Evolutionary conservation across 108 stramenopile genomes (phyloP), one percentile per base, ranked within the genome.

Genomic region (Discostella stelligeroides): DNA sequence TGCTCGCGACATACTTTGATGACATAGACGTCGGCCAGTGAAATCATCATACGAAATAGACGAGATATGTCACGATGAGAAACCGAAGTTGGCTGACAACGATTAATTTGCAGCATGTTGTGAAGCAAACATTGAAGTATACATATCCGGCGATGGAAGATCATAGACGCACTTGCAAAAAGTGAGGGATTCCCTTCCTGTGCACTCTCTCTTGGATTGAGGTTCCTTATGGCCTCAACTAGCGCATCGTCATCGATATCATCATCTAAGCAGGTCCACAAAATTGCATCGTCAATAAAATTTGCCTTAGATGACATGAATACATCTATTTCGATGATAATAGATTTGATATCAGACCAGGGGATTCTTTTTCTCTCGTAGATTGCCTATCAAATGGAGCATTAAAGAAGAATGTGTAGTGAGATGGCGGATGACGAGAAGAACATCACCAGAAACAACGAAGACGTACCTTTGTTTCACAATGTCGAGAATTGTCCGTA

Each of bases 191-290:
- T 34, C 15, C 1, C n/a, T 64, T 46, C 57, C 37, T 38, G 29
- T 8, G 34, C 17, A 15, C 9, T 58, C 34, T 40, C 39, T 10
- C 20, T 20, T 54, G 42, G 41, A 7, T 40, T 20, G n/a, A 17
- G 42, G 8, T 28, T 64, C 43, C 17, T 30, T 24, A 73, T 39
- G 21, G 10, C 37, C 38, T 57, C 37, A 47, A 45, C 23, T 8
- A 73, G 56, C 42, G 46, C 34, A 24, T 25, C 48, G 38, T 61
- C 74, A 47, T 67, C 56, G 1, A 30, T 66, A 37, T 75, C 74
- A 55, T 75, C 74, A 45, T 67, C 40, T 18, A 75, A 41, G 54
- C 74, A 68, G 41, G 41, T 62, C 74, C 66, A 75, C 51, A 75
- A 63, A 55, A 60, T 75, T 10, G 74, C 37, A 43, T 25, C 51